These are phyloP conservation scores for Helminthosporium solani DNA, from an alignment of 2,329 filamentous ascomycete species.

Conservation along the genomic window DNA sequence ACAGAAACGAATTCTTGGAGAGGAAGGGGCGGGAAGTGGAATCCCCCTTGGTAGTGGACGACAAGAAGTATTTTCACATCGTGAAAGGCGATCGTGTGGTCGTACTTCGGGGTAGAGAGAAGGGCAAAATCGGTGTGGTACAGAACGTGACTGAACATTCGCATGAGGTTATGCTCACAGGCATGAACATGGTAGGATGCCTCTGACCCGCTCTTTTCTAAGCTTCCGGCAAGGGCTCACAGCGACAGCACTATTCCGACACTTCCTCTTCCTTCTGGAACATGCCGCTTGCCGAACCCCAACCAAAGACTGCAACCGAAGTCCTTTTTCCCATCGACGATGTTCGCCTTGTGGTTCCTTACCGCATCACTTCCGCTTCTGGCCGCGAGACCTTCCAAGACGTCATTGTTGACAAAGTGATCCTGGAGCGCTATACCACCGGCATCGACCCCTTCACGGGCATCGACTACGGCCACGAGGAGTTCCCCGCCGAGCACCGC, in stretches of 20 bases:
- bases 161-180: conserved; percentile 39
- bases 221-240: not conserved
- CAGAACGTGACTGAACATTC: conserved; percentile 49
- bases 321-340: conserved; percentile 66
- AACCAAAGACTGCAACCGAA: conserved; percentile 50
- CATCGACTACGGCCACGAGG: conserved; percentile 25
- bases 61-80: conserved; percentile 38
- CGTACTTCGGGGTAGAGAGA: conserved; percentile 73
- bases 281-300: conserved; percentile 30
- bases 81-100: conserved; percentile 74
- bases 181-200: conserved; percentile 43
- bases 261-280: conserved; percentile 45
- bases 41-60: conserved; percentile 31
- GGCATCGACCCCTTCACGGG: conserved; percentile 35
- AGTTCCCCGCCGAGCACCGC: conserved; percentile 31
- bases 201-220: not conserved
- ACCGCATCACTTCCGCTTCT: conserved; percentile 54
- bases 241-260: conserved; percentile 44
- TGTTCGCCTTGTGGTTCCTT: conserved; percentile 78
- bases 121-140: conserved; percentile 81
- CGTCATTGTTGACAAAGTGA: conserved; percentile 38
- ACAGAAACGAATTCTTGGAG: conserved; percentile 19
- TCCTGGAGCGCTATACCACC: conserved; percentile 34
- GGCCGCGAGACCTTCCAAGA: conserved; percentile 61
- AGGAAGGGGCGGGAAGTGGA: conserved; percentile 23